These are phyloP conservation scores for Morella rubra DNA, from an alignment of 306 rosid genomes.

Conservation along the genomic window DNA sequence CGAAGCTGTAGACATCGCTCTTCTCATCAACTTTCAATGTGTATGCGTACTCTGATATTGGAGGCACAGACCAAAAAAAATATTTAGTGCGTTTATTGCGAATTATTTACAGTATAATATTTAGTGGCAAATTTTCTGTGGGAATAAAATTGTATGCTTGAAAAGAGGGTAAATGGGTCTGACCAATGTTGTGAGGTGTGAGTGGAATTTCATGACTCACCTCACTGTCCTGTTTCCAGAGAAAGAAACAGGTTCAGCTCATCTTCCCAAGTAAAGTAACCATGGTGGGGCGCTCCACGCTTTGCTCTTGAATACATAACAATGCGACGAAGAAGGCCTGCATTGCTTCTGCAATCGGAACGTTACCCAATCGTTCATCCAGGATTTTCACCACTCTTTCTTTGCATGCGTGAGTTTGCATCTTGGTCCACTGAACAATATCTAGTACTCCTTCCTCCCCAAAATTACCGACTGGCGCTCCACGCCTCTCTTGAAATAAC, in stretches of 20 bases:
- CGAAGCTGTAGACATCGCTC: slow-evolving; percentile 87
- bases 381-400: slow-evolving; percentile 60
- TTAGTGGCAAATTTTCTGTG: background rate
- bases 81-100: background rate
- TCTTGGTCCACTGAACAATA: slow-evolving; percentile 83
- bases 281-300: slow-evolving; percentile 85
- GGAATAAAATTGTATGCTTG: background rate
- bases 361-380: slow-evolving; percentile 48
- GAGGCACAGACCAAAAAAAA: background rate
- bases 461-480: too few species aligned
- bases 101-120: background rate
- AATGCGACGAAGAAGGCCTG: slow-evolving; percentile 82
- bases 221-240: slow-evolving; percentile 3
- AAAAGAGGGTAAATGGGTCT: slow-evolving; percentile 4
- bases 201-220: background rate
- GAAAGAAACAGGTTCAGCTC: slow-evolving; percentile 13
- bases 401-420: slow-evolving; percentile 59
- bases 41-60: slow-evolving; percentile 79
- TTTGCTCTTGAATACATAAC: slow-evolving; percentile 77
- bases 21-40: slow-evolving; percentile 82
- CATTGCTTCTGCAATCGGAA: slow-evolving; percentile 69
- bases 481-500: too few species aligned
- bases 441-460: too few species aligned
- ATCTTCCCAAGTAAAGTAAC: slow-evolving; percentile 13
- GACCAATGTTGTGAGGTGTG: background rate